Conservation (phyloP, 139 green algal genomes). For the Mychonastes homosphaera region DNA sequence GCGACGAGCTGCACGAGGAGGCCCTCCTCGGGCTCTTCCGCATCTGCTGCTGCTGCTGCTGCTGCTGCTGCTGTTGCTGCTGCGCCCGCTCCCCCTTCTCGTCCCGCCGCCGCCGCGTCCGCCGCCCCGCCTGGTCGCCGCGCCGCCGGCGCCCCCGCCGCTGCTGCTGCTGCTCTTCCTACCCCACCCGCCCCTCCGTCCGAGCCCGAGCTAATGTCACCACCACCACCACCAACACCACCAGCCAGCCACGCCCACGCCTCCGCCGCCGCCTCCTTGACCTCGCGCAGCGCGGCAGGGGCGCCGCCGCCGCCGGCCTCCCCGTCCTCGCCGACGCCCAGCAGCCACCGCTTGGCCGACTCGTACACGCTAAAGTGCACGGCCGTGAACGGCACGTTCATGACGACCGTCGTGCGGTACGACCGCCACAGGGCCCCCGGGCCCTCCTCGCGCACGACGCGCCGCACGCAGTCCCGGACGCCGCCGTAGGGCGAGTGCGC, state of each 20-base stretch:
- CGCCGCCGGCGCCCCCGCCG: too few relatives aligned
- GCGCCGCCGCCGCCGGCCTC: not conserved
- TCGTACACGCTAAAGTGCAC: slow-evolving; percentile 93
- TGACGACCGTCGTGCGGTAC: slow-evolving; percentile 75
- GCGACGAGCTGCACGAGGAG: slow-evolving; percentile 50
- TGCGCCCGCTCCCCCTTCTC: not conserved
- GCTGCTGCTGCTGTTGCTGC: not conserved
- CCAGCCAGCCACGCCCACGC: slow-evolving; percentile 34
- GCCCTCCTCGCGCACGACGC: slow-evolving; percentile 60
- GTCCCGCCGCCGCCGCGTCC: not conserved
- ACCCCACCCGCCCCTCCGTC: not conserved
- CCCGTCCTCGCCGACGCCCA: slow-evolving; percentile 1
- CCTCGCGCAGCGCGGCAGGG: not conserved
- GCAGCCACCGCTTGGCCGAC: slow-evolving; percentile 64
- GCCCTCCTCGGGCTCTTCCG: slow-evolving; percentile 28
- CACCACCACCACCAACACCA: not conserved
- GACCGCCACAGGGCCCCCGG: slow-evolving; percentile 74
- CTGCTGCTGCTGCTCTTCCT: not conserved
- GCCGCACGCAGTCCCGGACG: slow-evolving; percentile 45
- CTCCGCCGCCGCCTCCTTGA: not conserved
- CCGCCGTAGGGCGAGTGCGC: slow-evolving; percentile 27
- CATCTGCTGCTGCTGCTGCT: slow-evolving; percentile 1
- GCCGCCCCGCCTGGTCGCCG: too few relatives aligned
- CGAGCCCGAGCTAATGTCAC: not conserved
- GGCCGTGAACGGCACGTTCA: slow-evolving; percentile 94